Conservation (phyloP, 441 rosid genomes). For the Omphalea diandra region DNA sequence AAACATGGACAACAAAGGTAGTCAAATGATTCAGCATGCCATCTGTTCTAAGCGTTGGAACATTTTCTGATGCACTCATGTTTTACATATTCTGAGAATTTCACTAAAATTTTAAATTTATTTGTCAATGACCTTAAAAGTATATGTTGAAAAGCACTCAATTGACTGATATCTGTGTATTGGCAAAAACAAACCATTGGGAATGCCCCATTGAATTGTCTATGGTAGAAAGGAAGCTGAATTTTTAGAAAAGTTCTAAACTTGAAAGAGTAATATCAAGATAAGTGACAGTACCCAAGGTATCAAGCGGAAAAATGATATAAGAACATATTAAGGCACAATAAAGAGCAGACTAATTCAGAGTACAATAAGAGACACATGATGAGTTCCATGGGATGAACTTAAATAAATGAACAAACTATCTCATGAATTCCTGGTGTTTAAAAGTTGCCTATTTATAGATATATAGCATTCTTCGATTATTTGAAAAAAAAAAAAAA, state of each 20-base stretch:
- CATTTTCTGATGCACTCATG: neutral
- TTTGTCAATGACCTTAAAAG: neutral
- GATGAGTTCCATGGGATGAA: neutral
- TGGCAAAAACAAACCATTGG: neutral
- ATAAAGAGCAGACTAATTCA: neutral
- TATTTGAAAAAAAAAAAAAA: neutral
- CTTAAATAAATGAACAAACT: neutral
- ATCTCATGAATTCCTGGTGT: neutral
- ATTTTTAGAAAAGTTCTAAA: too few species aligned
- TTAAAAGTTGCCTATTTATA: constrained; percentile 8
- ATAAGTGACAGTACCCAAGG: neutral
- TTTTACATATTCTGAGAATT: neutral
- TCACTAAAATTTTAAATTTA: neutral
- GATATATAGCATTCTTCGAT: neutral
- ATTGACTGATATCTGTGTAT: neutral
- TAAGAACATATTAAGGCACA: neutral
- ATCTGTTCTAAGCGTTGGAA: neutral
- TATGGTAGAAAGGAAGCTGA: neutral
- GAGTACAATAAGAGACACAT: neutral
- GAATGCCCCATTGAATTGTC: neutral
- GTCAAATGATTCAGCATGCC: neutral
- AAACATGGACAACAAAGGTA: neutral
- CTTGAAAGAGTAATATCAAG: neutral
- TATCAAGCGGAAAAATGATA: neutral
- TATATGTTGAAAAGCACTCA: neutral